Evolutionary conservation across 164 flowering plant species (phyloP), one percentile per base, ranked within the genome.

Genomic region (Vitis riparia): DNA sequence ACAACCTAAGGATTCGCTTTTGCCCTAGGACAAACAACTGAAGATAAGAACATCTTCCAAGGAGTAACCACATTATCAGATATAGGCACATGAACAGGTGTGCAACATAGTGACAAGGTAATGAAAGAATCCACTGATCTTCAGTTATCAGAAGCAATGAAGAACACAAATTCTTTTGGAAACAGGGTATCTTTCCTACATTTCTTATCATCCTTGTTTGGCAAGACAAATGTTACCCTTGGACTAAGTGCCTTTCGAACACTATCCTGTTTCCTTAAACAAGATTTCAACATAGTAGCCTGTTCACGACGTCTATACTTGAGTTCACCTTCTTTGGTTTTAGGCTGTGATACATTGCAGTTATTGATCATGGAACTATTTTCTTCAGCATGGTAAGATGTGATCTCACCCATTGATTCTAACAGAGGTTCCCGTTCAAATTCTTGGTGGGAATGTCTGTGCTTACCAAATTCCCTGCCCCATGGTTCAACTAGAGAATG

Each of bases 261-360:
- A 59, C 74, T 75, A 12, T 74, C 82, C 14, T 15, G 71, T 63
- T 77, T 80, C 64, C 76, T 74, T 32, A 83, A 16, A 59, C 86
- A 78, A 57, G 88, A 71, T 68, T 69, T 81, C 64, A 76, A 37
- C 52, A 17, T 13, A 8, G 44, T 66, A 29, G 14, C 59, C 53
- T 59, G 19, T 59, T 59, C 10, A 0, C 16, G 15, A 27, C 32
- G 8, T 11, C 17, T 59, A 44, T 1, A 3, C 48, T 47, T 61
- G 11, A 2, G 8, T 1, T 9, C 52, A 53, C 29, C 55, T 29
- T 72, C 59, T 8, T 52, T 8, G 37, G 8, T 8, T 30, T 30
- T 9, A 13, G 14, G 44, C 16, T 11, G 50, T 71, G 23, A 53
- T 37, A 51, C 27, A 8, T 44, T 62, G 37, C 16, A 15, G 5